These are phyloP conservation scores for Thalassiosira livingstoniorum DNA, from an alignment of 352 stramenopile species.

Conservation along the genomic window DNA sequence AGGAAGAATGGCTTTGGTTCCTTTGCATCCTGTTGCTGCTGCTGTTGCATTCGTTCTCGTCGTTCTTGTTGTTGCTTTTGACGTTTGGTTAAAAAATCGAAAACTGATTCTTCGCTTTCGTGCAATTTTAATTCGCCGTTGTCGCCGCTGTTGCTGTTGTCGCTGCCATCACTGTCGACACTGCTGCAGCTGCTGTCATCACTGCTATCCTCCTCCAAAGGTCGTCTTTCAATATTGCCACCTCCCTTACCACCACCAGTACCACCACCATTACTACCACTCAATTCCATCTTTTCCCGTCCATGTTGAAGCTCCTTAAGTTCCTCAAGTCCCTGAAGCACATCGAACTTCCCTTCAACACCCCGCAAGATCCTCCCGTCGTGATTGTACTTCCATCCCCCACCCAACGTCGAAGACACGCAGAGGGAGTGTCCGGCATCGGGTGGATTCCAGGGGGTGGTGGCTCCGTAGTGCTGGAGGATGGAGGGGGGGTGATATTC, in stretches of 20 bases:
- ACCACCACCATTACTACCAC: slow-evolving; percentile 18
- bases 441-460: slow-evolving; percentile 60
- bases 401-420: slow-evolving; percentile 60
- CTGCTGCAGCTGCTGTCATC: slow-evolving; percentile 38
- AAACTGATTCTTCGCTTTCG: background rate
- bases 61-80: background rate
- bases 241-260: slow-evolving; percentile 16
- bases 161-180: slow-evolving; percentile 36
- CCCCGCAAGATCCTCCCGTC: slow-evolving; percentile 64
- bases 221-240: too few relatives aligned
- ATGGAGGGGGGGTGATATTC: slow-evolving; percentile 22
- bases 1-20: slow-evolving; percentile 61
- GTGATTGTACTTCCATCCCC: slow-evolving; percentile 64
- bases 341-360: slow-evolving; percentile 36
- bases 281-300: background rate
- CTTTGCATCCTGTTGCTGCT: background rate
- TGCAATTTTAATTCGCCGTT: background rate
- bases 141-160: background rate
- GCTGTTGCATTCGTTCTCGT: too few relatives aligned
- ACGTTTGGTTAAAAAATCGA: background rate
- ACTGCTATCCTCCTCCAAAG: slow-evolving; percentile 32
- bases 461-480: slow-evolving; percentile 49
- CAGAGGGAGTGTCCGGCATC: slow-evolving; percentile 69
- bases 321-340: slow-evolving; percentile 4
- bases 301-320: slow-evolving; percentile 1